These are phyloP conservation scores for Annulohypoxylon nitens DNA, from an alignment of 495 filamentous ascomycete genomes.

Conservation along the genomic window DNA sequence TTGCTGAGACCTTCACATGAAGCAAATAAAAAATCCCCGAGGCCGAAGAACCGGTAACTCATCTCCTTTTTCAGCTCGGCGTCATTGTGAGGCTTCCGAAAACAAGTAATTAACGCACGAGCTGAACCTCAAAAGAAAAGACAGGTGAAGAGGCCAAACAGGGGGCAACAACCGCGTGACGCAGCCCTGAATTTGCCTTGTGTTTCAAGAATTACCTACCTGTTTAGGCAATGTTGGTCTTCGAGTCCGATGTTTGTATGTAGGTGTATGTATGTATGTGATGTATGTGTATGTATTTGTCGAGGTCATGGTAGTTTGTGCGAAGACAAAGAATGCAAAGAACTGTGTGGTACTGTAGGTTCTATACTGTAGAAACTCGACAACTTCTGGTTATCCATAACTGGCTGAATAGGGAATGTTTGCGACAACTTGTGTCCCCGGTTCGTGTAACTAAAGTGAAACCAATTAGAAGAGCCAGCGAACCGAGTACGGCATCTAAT, in stretches of 20 bases:
- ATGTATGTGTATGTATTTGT: not conserved
- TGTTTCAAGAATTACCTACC: constrained; percentile 26
- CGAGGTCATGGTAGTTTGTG: constrained; percentile 1
- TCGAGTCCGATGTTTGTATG: constrained; percentile 31
- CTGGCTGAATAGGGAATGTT: constrained; percentile 31
- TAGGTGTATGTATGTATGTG: not conserved
- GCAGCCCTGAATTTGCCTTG: constrained; percentile 16
- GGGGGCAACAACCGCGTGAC: constrained; percentile 14
- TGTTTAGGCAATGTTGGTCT: constrained; percentile 23
- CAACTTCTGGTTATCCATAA: not conserved
- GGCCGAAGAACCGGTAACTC: constrained; percentile 34
- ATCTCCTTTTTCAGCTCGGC: constrained; percentile 42
- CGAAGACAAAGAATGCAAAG: not conserved
- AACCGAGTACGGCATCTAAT: constrained; percentile 25
- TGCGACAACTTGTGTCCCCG: constrained; percentile 24
- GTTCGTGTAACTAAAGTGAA: constrained; percentile 29
- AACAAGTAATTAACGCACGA: constrained; percentile 22
- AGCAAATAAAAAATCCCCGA: constrained; percentile 41
- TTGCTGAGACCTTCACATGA: constrained; percentile 24
- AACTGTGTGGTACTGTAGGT: not conserved
- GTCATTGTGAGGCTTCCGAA: constrained; percentile 35
- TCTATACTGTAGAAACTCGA: not conserved
- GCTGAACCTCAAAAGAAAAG: constrained; percentile 36
- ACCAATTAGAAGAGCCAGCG: constrained; percentile 38
- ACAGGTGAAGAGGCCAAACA: constrained; percentile 11